Percentiles rank a stretch among this genome's conserved stretches.
These are phyloP conservation scores for Monosporascus ibericus DNA, from an alignment of 2,329 filamentous ascomycete genomes.

Conservation along the genomic window DNA sequence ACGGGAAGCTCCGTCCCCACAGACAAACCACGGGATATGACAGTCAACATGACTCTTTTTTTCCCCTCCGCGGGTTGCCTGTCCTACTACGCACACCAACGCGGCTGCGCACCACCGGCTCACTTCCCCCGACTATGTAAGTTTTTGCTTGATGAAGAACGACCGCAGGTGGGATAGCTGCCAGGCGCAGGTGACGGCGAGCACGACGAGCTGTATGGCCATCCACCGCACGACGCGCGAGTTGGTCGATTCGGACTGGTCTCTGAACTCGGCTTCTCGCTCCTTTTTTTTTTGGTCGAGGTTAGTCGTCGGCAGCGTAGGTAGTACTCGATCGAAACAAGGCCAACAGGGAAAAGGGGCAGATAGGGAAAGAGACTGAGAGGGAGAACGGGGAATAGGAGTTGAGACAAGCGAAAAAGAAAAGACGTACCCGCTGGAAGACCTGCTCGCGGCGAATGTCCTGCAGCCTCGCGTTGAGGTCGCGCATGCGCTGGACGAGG, in stretches of 20 bases:
- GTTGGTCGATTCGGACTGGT: slow-evolving; percentile 94
- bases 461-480: slow-evolving; percentile 78
- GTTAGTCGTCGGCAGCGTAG: slow-evolving; percentile 1
- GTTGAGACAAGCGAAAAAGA: background rate
- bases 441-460: slow-evolving; percentile 93
- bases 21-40: too few species aligned
- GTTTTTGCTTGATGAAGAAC: slow-evolving; percentile 99
- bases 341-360: background rate
- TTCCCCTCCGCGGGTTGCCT: background rate
- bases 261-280: slow-evolving; percentile 94
- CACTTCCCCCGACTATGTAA: slow-evolving; percentile 57
- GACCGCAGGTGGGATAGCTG: slow-evolving; percentile 90
- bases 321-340: background rate
- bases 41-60: background rate
- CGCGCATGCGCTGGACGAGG: slow-evolving; percentile 80
- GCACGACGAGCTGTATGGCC: slow-evolving; percentile 76
- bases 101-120: too few species aligned
- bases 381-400: background rate
- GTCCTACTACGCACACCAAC: too few species aligned
- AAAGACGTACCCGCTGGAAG: slow-evolving; percentile 72
- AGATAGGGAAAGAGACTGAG: background rate
- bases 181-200: slow-evolving; percentile 90
- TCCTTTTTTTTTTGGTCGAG: slow-evolving; percentile 50
- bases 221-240: slow-evolving; percentile 90
- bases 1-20: too few species aligned